Conservation (phyloP, 495 filamentous ascomycete species). For the Aspergillus olivimuriae region DNA sequence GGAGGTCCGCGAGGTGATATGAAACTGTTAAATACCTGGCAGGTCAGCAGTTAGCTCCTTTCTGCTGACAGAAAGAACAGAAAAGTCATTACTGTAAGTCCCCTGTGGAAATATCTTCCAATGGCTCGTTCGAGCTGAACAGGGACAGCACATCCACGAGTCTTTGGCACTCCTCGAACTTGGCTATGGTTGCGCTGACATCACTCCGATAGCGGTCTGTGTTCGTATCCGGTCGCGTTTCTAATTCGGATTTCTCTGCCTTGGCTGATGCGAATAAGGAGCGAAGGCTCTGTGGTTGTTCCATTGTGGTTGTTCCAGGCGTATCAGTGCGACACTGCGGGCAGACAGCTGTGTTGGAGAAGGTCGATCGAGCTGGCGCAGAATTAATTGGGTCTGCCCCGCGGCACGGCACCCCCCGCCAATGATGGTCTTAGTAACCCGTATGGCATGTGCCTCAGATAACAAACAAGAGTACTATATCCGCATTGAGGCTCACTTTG, state of each 20-base stretch:
- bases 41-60: constrained; percentile 12
- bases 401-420: constrained; percentile 2
- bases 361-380: constrained; percentile 8
- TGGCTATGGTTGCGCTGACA: constrained; percentile 56
- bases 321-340: constrained; percentile 2
- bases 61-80: too few species aligned
- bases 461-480: too few species aligned
- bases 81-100: constrained; percentile 83
- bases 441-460: too few species aligned
- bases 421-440: too few species aligned
- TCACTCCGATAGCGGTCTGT: constrained; percentile 59
- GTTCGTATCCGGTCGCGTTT: constrained; percentile 44
- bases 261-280: constrained; percentile 53
- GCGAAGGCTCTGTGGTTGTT: constrained; percentile 54
- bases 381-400: constrained; percentile 10
- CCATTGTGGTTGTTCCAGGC: constrained; percentile 33
- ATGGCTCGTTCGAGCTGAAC: constrained; percentile 83
- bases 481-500: too few species aligned
- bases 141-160: constrained; percentile 65
- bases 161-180: constrained; percentile 65
- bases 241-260: constrained; percentile 42
- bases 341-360: constrained; percentile 11
- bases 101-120: constrained; percentile 83
- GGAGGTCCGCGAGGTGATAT: constrained; percentile 62
- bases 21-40: constrained; percentile 63